phyloP scores from a whole-genome alignment of 495 filamentous ascomycete species.

The Coniosporium apollinis region DNA sequence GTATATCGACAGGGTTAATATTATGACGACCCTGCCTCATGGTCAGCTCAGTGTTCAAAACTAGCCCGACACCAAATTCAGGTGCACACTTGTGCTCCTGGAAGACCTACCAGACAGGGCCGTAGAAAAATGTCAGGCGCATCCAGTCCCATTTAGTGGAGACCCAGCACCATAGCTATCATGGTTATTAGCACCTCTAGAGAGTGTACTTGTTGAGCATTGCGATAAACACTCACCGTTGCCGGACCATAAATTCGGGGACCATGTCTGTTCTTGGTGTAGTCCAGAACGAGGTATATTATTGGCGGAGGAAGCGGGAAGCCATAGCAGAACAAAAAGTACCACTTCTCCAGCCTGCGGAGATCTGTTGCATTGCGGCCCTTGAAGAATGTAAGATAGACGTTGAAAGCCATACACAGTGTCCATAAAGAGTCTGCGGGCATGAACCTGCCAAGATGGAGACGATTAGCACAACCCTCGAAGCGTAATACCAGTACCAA shows the following conservation, averaged over 20 bases:
- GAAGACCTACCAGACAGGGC: constrained; percentile 77
- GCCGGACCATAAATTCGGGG: constrained; percentile 75
- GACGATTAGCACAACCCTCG: no score
- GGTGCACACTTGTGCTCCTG: no score
- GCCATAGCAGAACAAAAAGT: constrained; percentile 59
- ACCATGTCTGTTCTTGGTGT: constrained; percentile 26
- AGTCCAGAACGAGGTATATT: constrained; percentile 46
- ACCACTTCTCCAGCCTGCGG: constrained; percentile 52
- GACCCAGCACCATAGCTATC: constrained; percentile 72
- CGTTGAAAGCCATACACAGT: constrained; percentile 75
- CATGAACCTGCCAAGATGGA: constrained; percentile 57
- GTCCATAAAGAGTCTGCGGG: constrained; percentile 69
- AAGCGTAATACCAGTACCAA: no score
- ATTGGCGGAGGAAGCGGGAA: constrained; percentile 56
- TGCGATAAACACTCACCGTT: constrained; percentile 27
- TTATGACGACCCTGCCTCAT: no score
- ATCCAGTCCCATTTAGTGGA: constrained; percentile 49
- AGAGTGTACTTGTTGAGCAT: not conserved
- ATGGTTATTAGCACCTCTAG: constrained; percentile 3
- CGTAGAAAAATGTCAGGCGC: constrained; percentile 67
- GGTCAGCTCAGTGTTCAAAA: no score
- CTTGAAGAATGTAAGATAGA: constrained; percentile 72
- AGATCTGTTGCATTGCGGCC: constrained; percentile 53
- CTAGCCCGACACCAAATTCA: no score
- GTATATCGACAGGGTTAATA: constrained; percentile 58